Percentiles rank a stretch among this genome's conserved stretches.
phyloP scores from a whole-genome alignment of 352 stramenopile genomes.

The Phytophthora lateralis region DNA sequence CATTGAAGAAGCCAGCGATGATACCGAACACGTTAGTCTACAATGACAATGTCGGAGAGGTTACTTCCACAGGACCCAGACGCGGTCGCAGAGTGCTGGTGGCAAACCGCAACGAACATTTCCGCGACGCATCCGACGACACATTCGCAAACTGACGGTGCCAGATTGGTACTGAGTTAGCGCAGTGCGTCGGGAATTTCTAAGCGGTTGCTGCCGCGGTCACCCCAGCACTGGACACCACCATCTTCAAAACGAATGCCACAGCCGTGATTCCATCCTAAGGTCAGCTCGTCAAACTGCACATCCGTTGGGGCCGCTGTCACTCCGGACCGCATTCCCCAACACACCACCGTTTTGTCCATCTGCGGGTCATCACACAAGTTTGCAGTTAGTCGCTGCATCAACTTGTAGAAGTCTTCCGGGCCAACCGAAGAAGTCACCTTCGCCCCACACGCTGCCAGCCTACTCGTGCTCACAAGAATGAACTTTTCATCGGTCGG shows the following conservation, averaged over 20 bases:
- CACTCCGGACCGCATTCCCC: constrained; percentile 74
- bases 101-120: constrained; percentile 44
- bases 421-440: constrained; percentile 12
- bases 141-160: constrained; percentile 1
- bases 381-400: constrained; percentile 11
- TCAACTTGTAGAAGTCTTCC: neutral
- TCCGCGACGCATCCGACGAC: constrained; percentile 36
- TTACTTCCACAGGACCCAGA: constrained; percentile 1
- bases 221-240: constrained; percentile 70
- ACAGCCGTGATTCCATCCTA: constrained; percentile 80
- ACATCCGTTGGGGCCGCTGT: constrained; percentile 53
- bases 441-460: constrained; percentile 69
- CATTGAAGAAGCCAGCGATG: constrained; percentile 56
- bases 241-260: constrained; percentile 72
- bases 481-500: constrained; percentile 55
- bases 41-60: constrained; percentile 7
- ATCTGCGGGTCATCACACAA: constrained; percentile 29
- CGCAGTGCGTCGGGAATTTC: constrained; percentile 49
- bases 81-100: constrained; percentile 44
- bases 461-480: constrained; percentile 70
- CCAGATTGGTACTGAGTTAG: constrained; percentile 7
- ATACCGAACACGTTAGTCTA: constrained; percentile 21
- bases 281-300: constrained; percentile 68
- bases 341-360: constrained; percentile 68
- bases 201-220: constrained; percentile 47